Percentiles rank a stretch among this genome's conserved stretches.
Conservation (phyloP, 805 yeast species). For the Schwanniomyces yamadae region DNA sequence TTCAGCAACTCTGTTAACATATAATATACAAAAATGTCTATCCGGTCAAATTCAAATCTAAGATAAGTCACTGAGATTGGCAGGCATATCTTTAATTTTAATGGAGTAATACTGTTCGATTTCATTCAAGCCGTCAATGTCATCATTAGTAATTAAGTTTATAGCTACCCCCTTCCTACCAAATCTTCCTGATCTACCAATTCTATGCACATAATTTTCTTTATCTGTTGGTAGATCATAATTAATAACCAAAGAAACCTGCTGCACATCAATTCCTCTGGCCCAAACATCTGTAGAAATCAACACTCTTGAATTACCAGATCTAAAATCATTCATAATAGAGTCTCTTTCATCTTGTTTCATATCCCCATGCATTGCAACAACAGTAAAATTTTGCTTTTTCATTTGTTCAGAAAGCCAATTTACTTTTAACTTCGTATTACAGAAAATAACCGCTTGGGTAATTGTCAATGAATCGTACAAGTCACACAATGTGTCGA, state of each 20-base stretch:
- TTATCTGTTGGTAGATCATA: constrained; percentile 90
- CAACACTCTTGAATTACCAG: constrained; percentile 88
- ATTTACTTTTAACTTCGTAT: constrained; percentile 93
- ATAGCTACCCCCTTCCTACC: constrained; percentile 99
- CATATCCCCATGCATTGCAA: constrained; percentile 97
- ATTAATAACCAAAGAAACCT: constrained; percentile 92
- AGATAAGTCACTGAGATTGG: constrained; percentile 53
- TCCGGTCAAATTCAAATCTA: too few relatives aligned
- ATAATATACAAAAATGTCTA: too few relatives aligned
- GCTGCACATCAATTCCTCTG: constrained; percentile 98
- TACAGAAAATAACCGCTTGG: constrained; percentile 97
- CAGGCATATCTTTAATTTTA: constrained; percentile 77
- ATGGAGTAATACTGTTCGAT: constrained; percentile 72
- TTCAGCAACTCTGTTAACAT: too few relatives aligned
- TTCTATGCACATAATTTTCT: constrained; percentile 95
- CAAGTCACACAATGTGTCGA: constrained; percentile 89
- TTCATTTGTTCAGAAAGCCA: constrained; percentile 80
- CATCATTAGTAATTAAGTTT: constrained; percentile 84
- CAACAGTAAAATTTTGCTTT: constrained; percentile 83
- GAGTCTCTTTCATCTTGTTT: constrained; percentile 91
- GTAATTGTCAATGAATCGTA: constrained; percentile 95
- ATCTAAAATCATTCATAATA: constrained; percentile 93
- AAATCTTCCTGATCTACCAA: constrained; percentile 97
- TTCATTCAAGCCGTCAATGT: constrained; percentile 70
- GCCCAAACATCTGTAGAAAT: constrained; percentile 98